Conservation (phyloP, 306 rosid species). For the Casuarina glauca region DNA sequence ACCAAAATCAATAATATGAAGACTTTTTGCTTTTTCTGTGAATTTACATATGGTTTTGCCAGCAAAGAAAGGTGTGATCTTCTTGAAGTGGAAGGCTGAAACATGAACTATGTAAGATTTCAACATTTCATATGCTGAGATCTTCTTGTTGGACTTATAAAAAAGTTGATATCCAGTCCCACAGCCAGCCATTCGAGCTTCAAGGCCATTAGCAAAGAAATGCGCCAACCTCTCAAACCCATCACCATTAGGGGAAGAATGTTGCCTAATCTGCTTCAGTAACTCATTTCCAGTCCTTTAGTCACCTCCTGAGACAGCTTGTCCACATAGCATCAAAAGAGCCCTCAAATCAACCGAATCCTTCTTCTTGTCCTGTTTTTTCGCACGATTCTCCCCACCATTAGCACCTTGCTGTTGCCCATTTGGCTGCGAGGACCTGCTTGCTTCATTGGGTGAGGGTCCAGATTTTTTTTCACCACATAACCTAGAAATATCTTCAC, state of each 20-base stretch:
- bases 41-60: slow-evolving; percentile 38
- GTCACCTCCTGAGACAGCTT: slow-evolving; percentile 38
- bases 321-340: slow-evolving; percentile 38
- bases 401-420: not conserved
- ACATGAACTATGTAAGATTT: slow-evolving; percentile 54
- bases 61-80: slow-evolving; percentile 43
- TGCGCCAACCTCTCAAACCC: slow-evolving; percentile 41
- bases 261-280: slow-evolving; percentile 32
- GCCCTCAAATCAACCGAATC: slow-evolving; percentile 43
- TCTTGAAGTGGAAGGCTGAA: slow-evolving; percentile 55
- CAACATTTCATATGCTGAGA: slow-evolving; percentile 49
- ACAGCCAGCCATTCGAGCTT: slow-evolving; percentile 34
- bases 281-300: slow-evolving; percentile 25
- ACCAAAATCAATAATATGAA: slow-evolving; percentile 75
- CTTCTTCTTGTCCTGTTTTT: slow-evolving; percentile 7
- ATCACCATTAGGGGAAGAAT: slow-evolving; percentile 39
- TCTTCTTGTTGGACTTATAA: not conserved
- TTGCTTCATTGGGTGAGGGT: not conserved
- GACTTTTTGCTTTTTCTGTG: slow-evolving; percentile 39
- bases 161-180: slow-evolving; percentile 34
- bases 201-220: slow-evolving; percentile 48
- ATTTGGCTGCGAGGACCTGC: not conserved
- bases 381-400: slow-evolving; percentile 15
- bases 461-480: not conserved
- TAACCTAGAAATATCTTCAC: not conserved